Evolutionary conservation across 768 basidiomycete genomes (phyloP).

Genomic region (Pleurotus eryngii): DNA sequence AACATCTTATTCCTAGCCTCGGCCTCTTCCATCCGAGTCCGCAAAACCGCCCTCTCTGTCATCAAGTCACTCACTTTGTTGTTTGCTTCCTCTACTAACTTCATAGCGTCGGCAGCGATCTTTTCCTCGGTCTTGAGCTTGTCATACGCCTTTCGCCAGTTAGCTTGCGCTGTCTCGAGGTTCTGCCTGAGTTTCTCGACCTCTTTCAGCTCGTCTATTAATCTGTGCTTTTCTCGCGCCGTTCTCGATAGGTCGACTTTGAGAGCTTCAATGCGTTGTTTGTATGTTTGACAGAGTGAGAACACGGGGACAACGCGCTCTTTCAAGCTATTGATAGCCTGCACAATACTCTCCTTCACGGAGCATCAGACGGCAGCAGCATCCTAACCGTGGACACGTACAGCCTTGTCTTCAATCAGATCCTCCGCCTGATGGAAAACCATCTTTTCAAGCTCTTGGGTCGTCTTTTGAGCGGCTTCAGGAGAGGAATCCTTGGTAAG

Average conservation of each 20-base stretch:
- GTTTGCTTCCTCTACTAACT: slow-evolving; percentile 1
- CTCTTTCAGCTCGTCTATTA: not conserved
- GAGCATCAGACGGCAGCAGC: not conserved
- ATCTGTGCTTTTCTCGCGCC: not conserved
- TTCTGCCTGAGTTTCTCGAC: not conserved
- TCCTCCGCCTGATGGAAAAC: not conserved
- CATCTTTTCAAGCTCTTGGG: slow-evolving; percentile 16
- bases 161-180: not conserved
- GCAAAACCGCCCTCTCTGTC: not conserved
- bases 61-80: not conserved
- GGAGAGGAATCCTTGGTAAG: slow-evolving; percentile 15
- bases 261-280: not conserved
- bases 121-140: not conserved
- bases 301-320: slow-evolving; percentile 39
- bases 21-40: not conserved
- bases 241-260: not conserved
- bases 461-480: slow-evolving; percentile 29
- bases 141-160: not conserved
- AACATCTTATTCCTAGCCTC: not conserved
- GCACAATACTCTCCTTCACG: slow-evolving; percentile 27
- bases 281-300: not conserved
- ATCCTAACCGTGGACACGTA: slow-evolving; percentile 16
- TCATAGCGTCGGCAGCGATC: not conserved
- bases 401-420: slow-evolving; percentile 21
- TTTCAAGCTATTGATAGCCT: slow-evolving; percentile 37